Base-by-base conservation (phyloP, 2,329 filamentous ascomycete species). In the Fusarium compactum region DNA sequence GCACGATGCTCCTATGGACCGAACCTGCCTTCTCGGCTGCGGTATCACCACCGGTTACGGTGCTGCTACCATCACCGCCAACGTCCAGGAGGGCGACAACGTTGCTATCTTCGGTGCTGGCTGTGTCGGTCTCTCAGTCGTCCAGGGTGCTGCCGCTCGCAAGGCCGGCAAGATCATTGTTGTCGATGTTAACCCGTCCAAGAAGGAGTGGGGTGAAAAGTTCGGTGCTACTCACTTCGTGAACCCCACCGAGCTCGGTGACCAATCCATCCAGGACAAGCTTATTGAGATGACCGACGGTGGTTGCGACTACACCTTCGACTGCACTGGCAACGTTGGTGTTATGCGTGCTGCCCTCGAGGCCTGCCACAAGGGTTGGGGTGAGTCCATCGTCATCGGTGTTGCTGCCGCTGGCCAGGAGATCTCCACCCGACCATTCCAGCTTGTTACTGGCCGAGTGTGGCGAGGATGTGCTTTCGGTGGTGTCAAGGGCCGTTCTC, bases 291-390 rank as follows among this genome's bases (percentile, higher is more conserved):
- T 98, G 92, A 99, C 96, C 3, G 96, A 98, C 77, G 96, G 96
- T 72, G 96, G 96, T 54, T 97, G 94, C 80, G 96, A 99, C 85
- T 98, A 98, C 86, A 99, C 96, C 52, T 99, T 99, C 80, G 96
- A 99, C 85, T 98, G 96, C 87, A 99, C 96, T 9, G 96, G 96
- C 65, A 98, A 98, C 78, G 95, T 98, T 56, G 89, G 90, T 74
- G 96, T 99, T 59, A 99, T 97, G 96, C 89, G 96, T 70, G 92
- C 93, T 56, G 96, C 96, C 43, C 90, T 99, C 65, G 95, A 99
- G 85, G 95, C 96, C 51, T 98, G 95, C 86, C 96, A 99, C 87
- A 99, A 99, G 89, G 96, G 96, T 51, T 99, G 96, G 96, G 96
- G 96, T 77, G 90, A 98, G 87, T 97, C 92, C 80, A 97, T 99